These are phyloP conservation scores for Hypoxylon lienhwacheense DNA, from an alignment of 495 filamentous ascomycete genomes.

Conservation along the genomic window DNA sequence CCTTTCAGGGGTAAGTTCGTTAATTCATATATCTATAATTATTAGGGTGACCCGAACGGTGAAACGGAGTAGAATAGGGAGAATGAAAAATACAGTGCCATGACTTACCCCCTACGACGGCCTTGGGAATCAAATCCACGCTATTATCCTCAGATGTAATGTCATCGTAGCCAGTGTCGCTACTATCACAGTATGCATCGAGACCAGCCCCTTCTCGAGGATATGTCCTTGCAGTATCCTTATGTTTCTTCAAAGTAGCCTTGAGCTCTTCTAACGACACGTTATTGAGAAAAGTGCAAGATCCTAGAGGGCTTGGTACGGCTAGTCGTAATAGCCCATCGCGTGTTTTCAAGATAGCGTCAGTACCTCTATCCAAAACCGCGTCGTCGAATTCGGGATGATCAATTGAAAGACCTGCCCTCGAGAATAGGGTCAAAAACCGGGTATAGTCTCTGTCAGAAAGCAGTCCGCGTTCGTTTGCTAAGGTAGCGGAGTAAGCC, in stretches of 20 bases:
- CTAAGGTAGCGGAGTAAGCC: slow-evolving; percentile 66
- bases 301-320: slow-evolving; percentile 59
- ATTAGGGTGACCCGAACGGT: no score
- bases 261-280: slow-evolving; percentile 53
- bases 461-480: slow-evolving; percentile 55
- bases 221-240: slow-evolving; percentile 55
- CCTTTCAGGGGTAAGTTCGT: no score
- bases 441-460: slow-evolving; percentile 54
- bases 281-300: slow-evolving; percentile 62
- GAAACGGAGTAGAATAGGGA: no score
- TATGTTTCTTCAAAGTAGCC: slow-evolving; percentile 56
- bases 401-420: slow-evolving; percentile 64
- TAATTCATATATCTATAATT: no score
- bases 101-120: slow-evolving; percentile 17
- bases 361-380: slow-evolving; percentile 60
- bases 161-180: slow-evolving; percentile 54
- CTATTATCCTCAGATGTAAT: slow-evolving; percentile 25
- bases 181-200: slow-evolving; percentile 63
- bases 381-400: slow-evolving; percentile 61
- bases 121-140: slow-evolving; percentile 10
- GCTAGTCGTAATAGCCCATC: slow-evolving; percentile 62
- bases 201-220: slow-evolving; percentile 60
- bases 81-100: background rate
- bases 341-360: slow-evolving; percentile 64
- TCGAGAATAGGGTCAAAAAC: slow-evolving; percentile 61